These are phyloP conservation scores for Pleurotus eryngii DNA, from an alignment of 768 basidiomycete species.

Conservation along the genomic window DNA sequence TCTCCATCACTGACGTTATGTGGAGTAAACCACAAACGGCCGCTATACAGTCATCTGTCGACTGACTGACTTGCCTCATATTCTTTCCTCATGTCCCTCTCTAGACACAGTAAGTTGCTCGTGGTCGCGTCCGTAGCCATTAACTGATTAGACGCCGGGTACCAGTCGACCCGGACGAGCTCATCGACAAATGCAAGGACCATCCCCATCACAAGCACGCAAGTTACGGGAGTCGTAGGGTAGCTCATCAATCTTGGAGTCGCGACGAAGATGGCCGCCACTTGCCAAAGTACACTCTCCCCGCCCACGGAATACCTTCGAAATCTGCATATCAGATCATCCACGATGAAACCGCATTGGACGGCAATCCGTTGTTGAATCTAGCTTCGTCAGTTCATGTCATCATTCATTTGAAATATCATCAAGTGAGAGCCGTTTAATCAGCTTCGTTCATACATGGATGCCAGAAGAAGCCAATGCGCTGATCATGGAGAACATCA, in stretches of 20 bases:
- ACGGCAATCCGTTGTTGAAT: constrained; percentile 58
- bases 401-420: neutral
- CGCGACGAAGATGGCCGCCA: constrained; percentile 37
- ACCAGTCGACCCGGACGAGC: constrained; percentile 45
- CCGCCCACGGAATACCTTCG: constrained; percentile 38
- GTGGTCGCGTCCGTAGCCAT: neutral
- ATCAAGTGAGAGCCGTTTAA: neutral
- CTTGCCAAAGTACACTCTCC: constrained; percentile 45
- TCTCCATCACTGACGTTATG: neutral
- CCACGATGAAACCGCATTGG: constrained; percentile 54
- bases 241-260: constrained; percentile 31
- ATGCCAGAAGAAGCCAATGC: constrained; percentile 53
- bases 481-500: constrained; percentile 60
- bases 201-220: constrained; percentile 36
- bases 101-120: constrained; percentile 31
- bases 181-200: constrained; percentile 39
- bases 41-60: no score
- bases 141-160: neutral
- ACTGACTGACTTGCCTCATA: neutral
- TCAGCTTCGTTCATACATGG: constrained; percentile 55
- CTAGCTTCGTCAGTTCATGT: constrained; percentile 55
- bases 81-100: constrained; percentile 28
- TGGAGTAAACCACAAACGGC: neutral
- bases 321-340: constrained; percentile 46
- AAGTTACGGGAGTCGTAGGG: constrained; percentile 20